Conservation (phyloP, 2,329 filamentous ascomycete species). For the Colletotrichum australisinense region DNA sequence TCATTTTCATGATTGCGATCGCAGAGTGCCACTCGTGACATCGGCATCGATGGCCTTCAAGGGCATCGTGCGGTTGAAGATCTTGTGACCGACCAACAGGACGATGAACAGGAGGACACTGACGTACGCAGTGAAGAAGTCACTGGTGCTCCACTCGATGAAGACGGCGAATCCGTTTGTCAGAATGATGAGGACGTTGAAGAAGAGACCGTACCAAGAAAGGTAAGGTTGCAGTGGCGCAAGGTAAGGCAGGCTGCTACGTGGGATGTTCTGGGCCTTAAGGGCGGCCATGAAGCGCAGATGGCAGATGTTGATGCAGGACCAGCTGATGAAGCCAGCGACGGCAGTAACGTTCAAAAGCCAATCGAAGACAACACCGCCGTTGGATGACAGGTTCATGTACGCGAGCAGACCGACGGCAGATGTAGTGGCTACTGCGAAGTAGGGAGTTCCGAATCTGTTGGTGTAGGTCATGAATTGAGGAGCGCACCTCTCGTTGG, state of each 20-base stretch:
- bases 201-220: conserved; percentile 74
- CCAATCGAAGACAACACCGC: conserved; percentile 76
- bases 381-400: conserved; percentile 71
- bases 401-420: conserved; percentile 74
- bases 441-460: conserved; percentile 70
- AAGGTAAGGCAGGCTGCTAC: conserved; percentile 68
- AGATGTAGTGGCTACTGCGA: conserved; percentile 67
- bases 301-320: conserved; percentile 73
- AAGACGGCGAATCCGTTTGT: conserved; percentile 78
- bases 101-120: conserved; percentile 73
- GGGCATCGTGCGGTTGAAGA: conserved; percentile 52
- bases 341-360: conserved; percentile 77
- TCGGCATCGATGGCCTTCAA: conserved; percentile 51
- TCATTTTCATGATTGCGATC: conserved; percentile 5
- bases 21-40: conserved; percentile 38
- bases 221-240: conserved; percentile 73
- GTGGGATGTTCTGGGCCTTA: conserved; percentile 65
- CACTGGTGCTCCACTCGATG: conserved; percentile 68
- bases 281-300: conserved; percentile 74
- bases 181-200: conserved; percentile 72
- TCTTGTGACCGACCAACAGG: conserved; percentile 71
- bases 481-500: conserved; percentile 73
- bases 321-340: conserved; percentile 78
- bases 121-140: conserved; percentile 74
- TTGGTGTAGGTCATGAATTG: conserved; percentile 69